Base-by-base conservation (phyloP, 1,284 basidiomycete species). In the Rhodofomes roseus region DNA sequence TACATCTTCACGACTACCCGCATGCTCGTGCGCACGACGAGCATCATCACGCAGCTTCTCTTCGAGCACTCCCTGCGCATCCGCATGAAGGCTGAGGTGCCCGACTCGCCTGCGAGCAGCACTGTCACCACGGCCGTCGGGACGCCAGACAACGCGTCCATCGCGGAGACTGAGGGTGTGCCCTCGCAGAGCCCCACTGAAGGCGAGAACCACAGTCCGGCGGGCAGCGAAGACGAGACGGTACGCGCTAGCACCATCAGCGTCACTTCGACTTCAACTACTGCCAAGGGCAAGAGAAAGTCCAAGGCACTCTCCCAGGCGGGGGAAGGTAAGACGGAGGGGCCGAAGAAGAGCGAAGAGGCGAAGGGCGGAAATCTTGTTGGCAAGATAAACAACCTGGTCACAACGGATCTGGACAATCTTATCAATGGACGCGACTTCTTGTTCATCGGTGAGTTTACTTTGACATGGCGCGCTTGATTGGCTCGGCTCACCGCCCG, bases 41-140 rank as follows among this genome's bases (percentile, higher is more conserved):
- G 80, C 3, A 78, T 90, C 50, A 71, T 90, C 53, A 88, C 86
- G 0, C 82, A 89, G 65, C 76, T 89, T 2, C 71, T 90, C 14
- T 88, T 89, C 66, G 84, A 87, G 58, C 87, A 89, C 64, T 75
- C 86, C 4, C 74, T 90, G 2, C 79, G 85, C 36, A 82, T 90
- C 54, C 78, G 87, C n/a, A 78, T 89, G 72, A 83, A 82, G 63
- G 77, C 80, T 6, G 77, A 81, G 63, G 70, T 71, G 2, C 54
- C 67, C 2, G 64, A 66, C 29, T 25, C 57, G 16, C 50, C 57
- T 25, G 54, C 51, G 20, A 59, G 25, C 31, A 60, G 34, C 37
- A 52, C 54, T 41, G 64, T 41, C 22, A 43, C 51, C 12, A 62
- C 44, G 5, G 61, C 48, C 4, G 52, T 55, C 31, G 22, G 51